phyloP scores from a whole-genome alignment of 768 basidiomycete species.

The Russula lepida region DNA sequence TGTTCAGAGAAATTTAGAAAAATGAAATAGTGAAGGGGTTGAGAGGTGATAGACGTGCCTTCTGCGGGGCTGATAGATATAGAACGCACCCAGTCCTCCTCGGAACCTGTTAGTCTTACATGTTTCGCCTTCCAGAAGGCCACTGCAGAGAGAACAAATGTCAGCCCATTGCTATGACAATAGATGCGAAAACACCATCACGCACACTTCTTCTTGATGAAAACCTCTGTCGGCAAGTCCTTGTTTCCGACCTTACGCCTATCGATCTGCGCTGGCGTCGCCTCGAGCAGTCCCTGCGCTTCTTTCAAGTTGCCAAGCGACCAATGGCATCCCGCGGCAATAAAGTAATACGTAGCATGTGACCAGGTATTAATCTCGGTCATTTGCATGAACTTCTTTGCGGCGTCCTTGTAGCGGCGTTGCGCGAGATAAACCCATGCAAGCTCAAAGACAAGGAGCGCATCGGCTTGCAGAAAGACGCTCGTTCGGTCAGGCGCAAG shows the following conservation, averaged over 20 bases:
- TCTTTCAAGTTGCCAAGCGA: constrained; percentile 46
- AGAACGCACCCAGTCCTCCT: constrained; percentile 41
- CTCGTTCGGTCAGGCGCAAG: constrained; percentile 44
- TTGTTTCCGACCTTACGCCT: constrained; percentile 57
- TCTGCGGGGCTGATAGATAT: constrained; percentile 66
- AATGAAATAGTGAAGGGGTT: background rate
- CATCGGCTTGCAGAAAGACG: constrained; percentile 64
- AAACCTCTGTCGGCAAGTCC: constrained; percentile 65
- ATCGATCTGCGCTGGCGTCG: constrained; percentile 50
- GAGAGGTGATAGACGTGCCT: constrained; percentile 34
- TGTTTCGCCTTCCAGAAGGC: constrained; percentile 70
- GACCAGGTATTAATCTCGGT: constrained; percentile 66
- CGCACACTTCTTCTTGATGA: constrained; percentile 70
- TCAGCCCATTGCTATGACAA: background rate
- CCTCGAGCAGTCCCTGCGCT: constrained; percentile 54
- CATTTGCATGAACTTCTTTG: constrained; percentile 54
- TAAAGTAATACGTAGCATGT: constrained; percentile 70
- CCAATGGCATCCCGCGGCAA: constrained; percentile 67
- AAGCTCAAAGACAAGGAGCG: constrained; percentile 65
- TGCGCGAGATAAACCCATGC: constrained; percentile 67
- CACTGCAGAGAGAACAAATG: constrained; percentile 35
- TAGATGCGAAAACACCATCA: constrained; percentile 2
- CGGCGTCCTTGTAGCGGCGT: constrained; percentile 56
- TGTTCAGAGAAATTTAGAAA: background rate
- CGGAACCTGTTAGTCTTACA: constrained; percentile 42